Evolutionary conservation across 176 grass and related monocot species (phyloP).

Genomic region (Melocanna baccifera): DNA sequence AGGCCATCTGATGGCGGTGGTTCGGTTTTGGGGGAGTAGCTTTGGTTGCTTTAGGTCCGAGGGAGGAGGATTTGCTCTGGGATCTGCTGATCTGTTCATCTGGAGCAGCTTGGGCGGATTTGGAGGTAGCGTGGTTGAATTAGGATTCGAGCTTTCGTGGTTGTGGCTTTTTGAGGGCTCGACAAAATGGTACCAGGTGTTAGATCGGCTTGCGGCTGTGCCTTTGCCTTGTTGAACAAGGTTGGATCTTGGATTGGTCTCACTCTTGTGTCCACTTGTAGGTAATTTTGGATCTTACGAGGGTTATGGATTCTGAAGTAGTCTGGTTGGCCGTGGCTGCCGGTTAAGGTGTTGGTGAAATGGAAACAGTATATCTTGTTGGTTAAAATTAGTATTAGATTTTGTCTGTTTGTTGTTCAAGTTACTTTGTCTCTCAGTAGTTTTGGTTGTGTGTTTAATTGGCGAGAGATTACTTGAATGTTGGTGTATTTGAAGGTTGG

Average conservation of each 20-base stretch:
- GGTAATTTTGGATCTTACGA: not conserved
- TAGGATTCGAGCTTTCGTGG: not conserved
- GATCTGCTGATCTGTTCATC: slow-evolving; percentile 29
- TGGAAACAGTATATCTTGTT: not conserved
- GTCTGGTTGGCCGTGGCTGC: not conserved
- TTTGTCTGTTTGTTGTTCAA: not conserved
- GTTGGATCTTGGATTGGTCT: slow-evolving; percentile 9
- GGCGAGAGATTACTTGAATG: not conserved
- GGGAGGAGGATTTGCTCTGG: not conserved
- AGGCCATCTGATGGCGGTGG: not conserved
- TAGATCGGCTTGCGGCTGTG: not conserved
- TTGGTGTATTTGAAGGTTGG: not conserved
- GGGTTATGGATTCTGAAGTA: not conserved
- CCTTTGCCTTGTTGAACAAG: not conserved
- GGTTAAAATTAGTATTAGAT: not conserved
- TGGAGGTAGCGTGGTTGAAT: not conserved
- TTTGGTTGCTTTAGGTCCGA: not conserved
- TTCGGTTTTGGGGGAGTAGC: not conserved
- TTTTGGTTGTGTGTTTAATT: not conserved
- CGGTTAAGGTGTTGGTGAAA: not conserved
- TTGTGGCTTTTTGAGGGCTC: not conserved
- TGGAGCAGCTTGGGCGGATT: not conserved
- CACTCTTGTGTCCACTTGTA: not conserved
- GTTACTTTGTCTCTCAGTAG: not conserved
- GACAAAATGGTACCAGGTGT: not conserved